phyloP scores from a whole-genome alignment of 2,329 filamentous ascomycete genomes.

The Hypoxylon rubiginosum region DNA sequence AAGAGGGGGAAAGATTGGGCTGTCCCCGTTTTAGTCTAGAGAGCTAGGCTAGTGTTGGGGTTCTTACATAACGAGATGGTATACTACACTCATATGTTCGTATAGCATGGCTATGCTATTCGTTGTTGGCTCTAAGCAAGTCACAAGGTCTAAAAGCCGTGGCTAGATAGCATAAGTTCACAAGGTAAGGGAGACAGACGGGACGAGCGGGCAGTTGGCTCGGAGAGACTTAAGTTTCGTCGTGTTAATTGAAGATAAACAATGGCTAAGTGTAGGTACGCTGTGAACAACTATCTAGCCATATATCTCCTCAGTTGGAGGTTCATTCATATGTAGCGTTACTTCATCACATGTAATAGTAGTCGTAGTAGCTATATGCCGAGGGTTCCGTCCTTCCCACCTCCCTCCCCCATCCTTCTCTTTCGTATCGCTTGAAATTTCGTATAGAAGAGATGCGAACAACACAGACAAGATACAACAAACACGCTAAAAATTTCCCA shows the following conservation, averaged over 20 bases:
- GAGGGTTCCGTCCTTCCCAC: conserved; percentile 20
- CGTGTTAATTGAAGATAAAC: conserved; percentile 28
- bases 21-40: conserved; percentile 26
- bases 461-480: not conserved
- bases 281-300: conserved; percentile 25
- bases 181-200: not conserved
- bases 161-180: not conserved
- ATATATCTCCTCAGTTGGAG: not conserved
- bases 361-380: conserved; percentile 10
- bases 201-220: not conserved
- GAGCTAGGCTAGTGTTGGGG: conserved; percentile 13
- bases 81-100: conserved; percentile 1
- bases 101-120: conserved; percentile 4
- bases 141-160: conserved; percentile 5
- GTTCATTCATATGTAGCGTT: conserved; percentile 12
- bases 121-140: conserved; percentile 1
- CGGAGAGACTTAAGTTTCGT: conserved; percentile 17
- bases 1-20: conserved; percentile 6
- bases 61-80: conserved; percentile 20
- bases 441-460: not conserved
- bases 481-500: not conserved
- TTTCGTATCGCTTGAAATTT: not conserved
- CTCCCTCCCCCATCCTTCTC: conserved; percentile 1
- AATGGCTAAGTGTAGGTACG: conserved; percentile 21
- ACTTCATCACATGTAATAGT: conserved; percentile 17